Base-by-base conservation (phyloP, 179 eudicot species). In the Corrigiola litoralis region DNA sequence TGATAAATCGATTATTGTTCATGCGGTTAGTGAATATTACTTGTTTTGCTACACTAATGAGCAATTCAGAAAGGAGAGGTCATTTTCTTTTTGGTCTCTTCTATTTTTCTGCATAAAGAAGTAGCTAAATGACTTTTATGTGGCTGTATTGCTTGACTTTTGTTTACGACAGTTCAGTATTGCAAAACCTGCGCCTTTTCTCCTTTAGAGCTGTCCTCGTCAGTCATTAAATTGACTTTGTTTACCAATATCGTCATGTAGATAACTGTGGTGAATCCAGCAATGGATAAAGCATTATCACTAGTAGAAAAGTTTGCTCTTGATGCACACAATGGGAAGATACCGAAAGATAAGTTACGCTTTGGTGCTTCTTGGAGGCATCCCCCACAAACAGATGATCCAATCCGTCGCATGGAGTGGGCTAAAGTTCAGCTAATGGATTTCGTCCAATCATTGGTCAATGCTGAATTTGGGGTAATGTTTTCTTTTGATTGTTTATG, bases 361-460 rank as follows among this genome's bases (percentile, higher is more conserved):
- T 90, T 92, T 81, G 98, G 98, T 50, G 89, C 98, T 80, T 85
- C 98, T 57, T 92, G 98, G 98, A 82, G 95, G 68, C 96, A 85
- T 79, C 98, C 96, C 72, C 98, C 96, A 44, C 65, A 2, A 27
- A 74, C 66, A 36, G 84, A 87, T 73, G 80, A 81, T 66, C 73
- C 84, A 54, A 42, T 31, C 42, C 51, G 60, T 76, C 67, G 58
- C 61, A 51, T 38, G 27, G 69, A 73, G 58, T 92, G 98, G 98
- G 90, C 96, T 73, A 92, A 82, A 73, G 59, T 89, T 76, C 98
- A 92, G 71, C 77, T 92, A 37, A 73, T 90, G 92, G 98, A 92
- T 72, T 90, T 90, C 60, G 75, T 90, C 50, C 96, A 87, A 70
- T 84, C 90, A 58, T 77, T 90, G 25, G 80, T 79, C 52, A 80